phyloP scores from a whole-genome alignment of 1,284 basidiomycete genomes.

The Ustilago esculenta region DNA sequence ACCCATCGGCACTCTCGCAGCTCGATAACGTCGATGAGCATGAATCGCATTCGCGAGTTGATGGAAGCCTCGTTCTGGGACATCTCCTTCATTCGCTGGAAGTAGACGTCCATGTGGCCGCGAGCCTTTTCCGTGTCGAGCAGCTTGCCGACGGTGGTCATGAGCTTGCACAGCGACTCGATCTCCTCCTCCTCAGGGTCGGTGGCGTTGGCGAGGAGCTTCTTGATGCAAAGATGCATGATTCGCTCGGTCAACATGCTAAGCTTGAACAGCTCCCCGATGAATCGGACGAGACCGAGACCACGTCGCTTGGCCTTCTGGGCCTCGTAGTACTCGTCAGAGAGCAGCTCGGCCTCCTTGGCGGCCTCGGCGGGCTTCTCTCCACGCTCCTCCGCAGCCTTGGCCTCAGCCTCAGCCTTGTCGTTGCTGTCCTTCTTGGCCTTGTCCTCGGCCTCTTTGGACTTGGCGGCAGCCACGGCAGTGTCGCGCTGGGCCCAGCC shows the following conservation, averaged over 20 bases:
- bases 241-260: constrained; percentile 93
- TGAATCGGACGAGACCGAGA: constrained; percentile 95
- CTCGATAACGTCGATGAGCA: constrained; percentile 93
- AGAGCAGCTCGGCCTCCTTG: constrained; percentile 73
- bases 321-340: constrained; percentile 95
- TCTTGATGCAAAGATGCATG: constrained; percentile 96
- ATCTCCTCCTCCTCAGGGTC: constrained; percentile 98
- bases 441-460: constrained; percentile 72
- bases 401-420: constrained; percentile 70
- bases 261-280: constrained; percentile 96
- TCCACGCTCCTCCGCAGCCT: constrained; percentile 72
- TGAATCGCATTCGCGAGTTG: constrained; percentile 89
- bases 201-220: constrained; percentile 87
- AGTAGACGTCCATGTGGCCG: constrained; percentile 90
- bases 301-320: constrained; percentile 97
- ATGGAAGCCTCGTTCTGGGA: constrained; percentile 79
- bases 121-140: constrained; percentile 80
- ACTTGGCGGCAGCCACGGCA: constrained; percentile 71
- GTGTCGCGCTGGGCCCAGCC: constrained; percentile 75
- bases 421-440: constrained; percentile 71
- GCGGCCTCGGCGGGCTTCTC: constrained; percentile 61
- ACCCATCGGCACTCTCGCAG: constrained; percentile 85
- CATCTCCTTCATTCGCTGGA: constrained; percentile 82
- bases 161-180: constrained; percentile 90
- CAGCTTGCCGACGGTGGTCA: constrained; percentile 84